Conservation (phyloP, 306 rosid genomes). For the Trifolium fragiferum region DNA sequence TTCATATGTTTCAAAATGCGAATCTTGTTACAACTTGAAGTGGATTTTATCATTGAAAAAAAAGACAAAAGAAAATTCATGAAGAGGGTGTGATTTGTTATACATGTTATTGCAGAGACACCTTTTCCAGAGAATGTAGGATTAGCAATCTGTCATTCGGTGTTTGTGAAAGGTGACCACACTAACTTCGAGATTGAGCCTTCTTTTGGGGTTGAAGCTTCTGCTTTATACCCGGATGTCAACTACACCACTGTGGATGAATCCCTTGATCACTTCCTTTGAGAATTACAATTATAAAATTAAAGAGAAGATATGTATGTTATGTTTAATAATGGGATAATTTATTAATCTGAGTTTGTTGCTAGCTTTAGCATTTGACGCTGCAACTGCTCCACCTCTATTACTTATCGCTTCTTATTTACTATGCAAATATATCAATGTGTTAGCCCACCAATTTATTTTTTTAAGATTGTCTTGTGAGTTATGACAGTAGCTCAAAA, state of each 20-base stretch:
- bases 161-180: constrained; percentile 79
- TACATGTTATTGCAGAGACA: constrained; percentile 54
- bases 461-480: background rate
- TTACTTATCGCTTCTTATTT: background rate
- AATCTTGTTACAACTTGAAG: background rate
- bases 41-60: no score
- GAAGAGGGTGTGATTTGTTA: background rate
- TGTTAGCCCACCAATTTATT: background rate
- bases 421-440: background rate
- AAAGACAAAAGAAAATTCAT: no score
- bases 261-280: constrained; percentile 70
- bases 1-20: background rate
- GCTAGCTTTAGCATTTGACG: background rate
- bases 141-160: constrained; percentile 65
- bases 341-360: background rate
- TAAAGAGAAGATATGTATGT: background rate
- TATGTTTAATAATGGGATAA: background rate
- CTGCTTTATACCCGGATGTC: constrained; percentile 76
- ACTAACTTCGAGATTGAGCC: constrained; percentile 81
- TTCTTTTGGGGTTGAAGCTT: constrained; percentile 88
- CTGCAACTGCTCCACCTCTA: background rate
- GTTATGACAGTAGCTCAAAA: background rate
- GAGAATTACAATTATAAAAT: constrained; percentile 29
- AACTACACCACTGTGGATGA: constrained; percentile 82
- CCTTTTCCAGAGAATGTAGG: constrained; percentile 74